These are phyloP conservation scores for Xylariaceae sp. DNA, from an alignment of 2,329 filamentous ascomycete species.

Conservation along the genomic window DNA sequence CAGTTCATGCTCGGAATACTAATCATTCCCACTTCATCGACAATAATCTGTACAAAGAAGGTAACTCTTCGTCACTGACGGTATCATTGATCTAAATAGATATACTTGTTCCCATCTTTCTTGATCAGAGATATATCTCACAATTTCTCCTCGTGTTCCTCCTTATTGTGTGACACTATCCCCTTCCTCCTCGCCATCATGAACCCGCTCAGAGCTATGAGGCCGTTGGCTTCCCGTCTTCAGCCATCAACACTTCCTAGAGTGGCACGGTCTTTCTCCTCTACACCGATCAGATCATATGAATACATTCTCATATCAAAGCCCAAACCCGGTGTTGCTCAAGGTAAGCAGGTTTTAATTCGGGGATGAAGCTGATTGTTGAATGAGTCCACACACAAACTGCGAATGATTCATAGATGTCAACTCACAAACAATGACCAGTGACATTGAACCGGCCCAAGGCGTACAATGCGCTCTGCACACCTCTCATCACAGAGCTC, in stretches of 20 bases:
- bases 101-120: too few relatives aligned
- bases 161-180: not conserved
- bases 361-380: not conserved
- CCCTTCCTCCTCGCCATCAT: slow-evolving; percentile 37
- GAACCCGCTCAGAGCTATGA: slow-evolving; percentile 53
- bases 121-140: too few relatives aligned
- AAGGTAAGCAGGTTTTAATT: slow-evolving; percentile 51
- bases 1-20: not conserved
- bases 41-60: not conserved
- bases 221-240: slow-evolving; percentile 57
- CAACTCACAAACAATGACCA: slow-evolving; percentile 35
- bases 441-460: slow-evolving; percentile 93
- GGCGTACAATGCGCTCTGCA: slow-evolving; percentile 89
- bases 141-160: not conserved
- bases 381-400: not conserved
- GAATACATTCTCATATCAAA: slow-evolving; percentile 77
- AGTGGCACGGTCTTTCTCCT: slow-evolving; percentile 49
- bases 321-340: slow-evolving; percentile 81
- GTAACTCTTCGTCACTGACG: not conserved
- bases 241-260: slow-evolving; percentile 53
- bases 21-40: not conserved
- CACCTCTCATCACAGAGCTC: slow-evolving; percentile 83
- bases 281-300: slow-evolving; percentile 49
- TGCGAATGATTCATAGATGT: not conserved
- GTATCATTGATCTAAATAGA: not conserved